Percentiles rank a stretch among this genome's conserved stretches.
Conservation (phyloP, 495 filamentous ascomycete genomes). For the Sabuloglossum arenarium region DNA sequence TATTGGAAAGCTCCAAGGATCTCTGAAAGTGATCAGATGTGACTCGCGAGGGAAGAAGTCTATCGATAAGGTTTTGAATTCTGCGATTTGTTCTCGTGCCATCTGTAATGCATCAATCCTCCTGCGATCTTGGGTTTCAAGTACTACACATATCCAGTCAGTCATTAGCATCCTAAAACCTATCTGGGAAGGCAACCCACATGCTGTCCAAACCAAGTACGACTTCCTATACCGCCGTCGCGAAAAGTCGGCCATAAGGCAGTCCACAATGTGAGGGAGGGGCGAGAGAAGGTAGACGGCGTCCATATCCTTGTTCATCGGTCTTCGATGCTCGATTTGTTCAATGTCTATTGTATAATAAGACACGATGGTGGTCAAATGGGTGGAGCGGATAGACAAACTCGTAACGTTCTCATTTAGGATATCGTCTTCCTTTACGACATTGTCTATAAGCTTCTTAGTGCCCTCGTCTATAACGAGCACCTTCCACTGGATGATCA, state of each 20-base stretch:
- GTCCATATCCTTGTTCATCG: slow-evolving; percentile 67
- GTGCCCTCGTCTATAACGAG: slow-evolving; percentile 67
- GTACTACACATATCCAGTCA: slow-evolving; percentile 18
- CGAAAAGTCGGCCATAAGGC: slow-evolving; percentile 79
- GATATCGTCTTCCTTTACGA: slow-evolving; percentile 83
- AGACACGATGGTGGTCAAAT: slow-evolving; percentile 6
- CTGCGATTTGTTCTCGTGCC: slow-evolving; percentile 51
- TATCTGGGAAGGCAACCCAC: slow-evolving; percentile 22
- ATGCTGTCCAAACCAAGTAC: slow-evolving; percentile 69
- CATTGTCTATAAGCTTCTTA: slow-evolving; percentile 65
- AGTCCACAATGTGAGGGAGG: slow-evolving; percentile 70
- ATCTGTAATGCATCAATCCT: slow-evolving; percentile 34
- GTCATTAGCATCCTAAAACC: neutral
- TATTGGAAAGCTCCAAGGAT: slow-evolving; percentile 86
- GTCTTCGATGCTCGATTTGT: slow-evolving; percentile 66
- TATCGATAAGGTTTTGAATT: slow-evolving; percentile 53
- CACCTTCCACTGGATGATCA: slow-evolving; percentile 65
- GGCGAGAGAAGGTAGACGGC: slow-evolving; percentile 83
- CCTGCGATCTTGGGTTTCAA: slow-evolving; percentile 30
- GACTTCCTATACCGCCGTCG: slow-evolving; percentile 50
- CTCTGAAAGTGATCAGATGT: slow-evolving; percentile 71
- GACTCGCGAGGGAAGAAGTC: slow-evolving; percentile 86
- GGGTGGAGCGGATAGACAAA: slow-evolving; percentile 20
- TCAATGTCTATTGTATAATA: slow-evolving; percentile 51
- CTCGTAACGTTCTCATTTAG: slow-evolving; percentile 88